Conservation (phyloP, 2,329 filamentous ascomycete genomes). For the Penicillium expansum region DNA sequence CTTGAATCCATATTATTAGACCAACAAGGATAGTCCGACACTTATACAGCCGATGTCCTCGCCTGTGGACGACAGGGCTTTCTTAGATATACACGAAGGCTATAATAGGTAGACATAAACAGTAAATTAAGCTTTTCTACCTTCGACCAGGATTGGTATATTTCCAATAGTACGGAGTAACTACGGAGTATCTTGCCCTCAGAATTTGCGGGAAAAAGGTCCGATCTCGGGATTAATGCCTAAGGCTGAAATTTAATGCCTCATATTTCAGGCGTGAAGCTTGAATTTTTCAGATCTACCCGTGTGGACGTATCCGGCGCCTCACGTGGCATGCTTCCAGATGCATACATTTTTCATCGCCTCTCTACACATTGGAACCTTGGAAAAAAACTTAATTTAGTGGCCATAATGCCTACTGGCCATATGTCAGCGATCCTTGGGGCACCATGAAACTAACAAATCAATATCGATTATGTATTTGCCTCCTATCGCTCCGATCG, state of each 20-base stretch:
- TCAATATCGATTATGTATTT: not conserved
- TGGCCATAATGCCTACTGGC: not conserved
- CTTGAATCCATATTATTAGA: not conserved
- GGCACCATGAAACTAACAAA: not conserved
- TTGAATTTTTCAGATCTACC: not conserved
- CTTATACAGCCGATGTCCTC: too few species aligned
- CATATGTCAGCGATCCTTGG: not conserved
- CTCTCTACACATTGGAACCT: not conserved
- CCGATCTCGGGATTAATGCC: not conserved
- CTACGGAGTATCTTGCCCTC: too few species aligned
- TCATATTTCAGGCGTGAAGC: not conserved
- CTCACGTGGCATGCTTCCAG: not conserved
- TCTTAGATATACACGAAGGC: not conserved
- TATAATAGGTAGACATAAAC: too few species aligned
- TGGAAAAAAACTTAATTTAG: not conserved
- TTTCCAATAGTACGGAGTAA: too few species aligned
- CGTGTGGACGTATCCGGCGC: not conserved
- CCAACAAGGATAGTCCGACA: too few species aligned
- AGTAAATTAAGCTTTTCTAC: too few species aligned
- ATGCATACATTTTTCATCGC: not conserved
- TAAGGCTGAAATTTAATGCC: not conserved
- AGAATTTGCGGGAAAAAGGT: not conserved
- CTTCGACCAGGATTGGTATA: too few species aligned
- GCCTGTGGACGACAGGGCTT: too few species aligned
- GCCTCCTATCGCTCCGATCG: not conserved